Evolutionary conservation across 352 stramenopile genomes (phyloP).

Genomic region (Phytophthora uliginosa): DNA sequence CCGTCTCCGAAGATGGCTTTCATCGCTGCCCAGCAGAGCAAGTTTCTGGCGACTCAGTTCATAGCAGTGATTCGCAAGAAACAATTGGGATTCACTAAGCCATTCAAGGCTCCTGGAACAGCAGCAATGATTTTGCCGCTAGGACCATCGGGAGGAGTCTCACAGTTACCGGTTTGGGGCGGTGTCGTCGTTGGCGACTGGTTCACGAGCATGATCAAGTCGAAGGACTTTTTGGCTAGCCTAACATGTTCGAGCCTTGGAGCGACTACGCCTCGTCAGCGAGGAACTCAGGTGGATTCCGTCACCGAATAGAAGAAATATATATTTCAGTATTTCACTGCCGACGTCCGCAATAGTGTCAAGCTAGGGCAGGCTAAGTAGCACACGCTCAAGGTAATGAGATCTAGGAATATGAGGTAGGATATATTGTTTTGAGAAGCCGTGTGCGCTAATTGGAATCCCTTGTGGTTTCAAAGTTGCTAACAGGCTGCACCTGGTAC

Average conservation of each 20-base stretch:
- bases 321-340: neutral
- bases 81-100: slow-evolving; percentile 29
- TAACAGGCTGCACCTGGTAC: neutral
- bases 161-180: slow-evolving; percentile 41
- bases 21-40: slow-evolving; percentile 40
- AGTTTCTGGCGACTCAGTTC: slow-evolving; percentile 36
- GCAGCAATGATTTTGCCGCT: slow-evolving; percentile 46
- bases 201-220: slow-evolving; percentile 42
- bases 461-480: neutral
- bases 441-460: neutral
- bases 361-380: too few relatives aligned
- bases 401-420: too few relatives aligned
- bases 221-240: slow-evolving; percentile 44
- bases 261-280: slow-evolving; percentile 9
- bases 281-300: neutral
- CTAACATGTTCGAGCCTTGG: slow-evolving; percentile 25
- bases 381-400: too few relatives aligned
- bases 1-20: slow-evolving; percentile 46
- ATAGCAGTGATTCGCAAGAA: slow-evolving; percentile 29
- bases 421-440: too few relatives aligned
- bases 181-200: slow-evolving; percentile 43
- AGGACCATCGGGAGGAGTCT: slow-evolving; percentile 43
- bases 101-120: slow-evolving; percentile 26
- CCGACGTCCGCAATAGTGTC: too few relatives aligned
- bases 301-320: neutral